phyloP scores from a whole-genome alignment of 768 basidiomycete species.

The Tulasnella sp. region DNA sequence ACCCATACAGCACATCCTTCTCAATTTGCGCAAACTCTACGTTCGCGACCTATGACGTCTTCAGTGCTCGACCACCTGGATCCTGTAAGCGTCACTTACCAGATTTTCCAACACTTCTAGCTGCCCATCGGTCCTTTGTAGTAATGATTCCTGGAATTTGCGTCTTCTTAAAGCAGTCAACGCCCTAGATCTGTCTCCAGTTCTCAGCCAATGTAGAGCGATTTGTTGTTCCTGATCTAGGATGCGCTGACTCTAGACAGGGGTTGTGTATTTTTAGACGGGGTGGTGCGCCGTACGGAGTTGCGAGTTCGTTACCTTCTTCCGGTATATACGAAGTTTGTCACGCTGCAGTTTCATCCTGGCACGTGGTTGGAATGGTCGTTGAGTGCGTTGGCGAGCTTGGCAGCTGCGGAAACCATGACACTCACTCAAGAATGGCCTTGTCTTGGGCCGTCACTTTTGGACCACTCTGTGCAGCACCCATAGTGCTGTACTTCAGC shows the following conservation, averaged over 20 bases:
- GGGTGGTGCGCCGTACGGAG: not conserved
- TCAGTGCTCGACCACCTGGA: not conserved
- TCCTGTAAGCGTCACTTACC: conserved; percentile 33
- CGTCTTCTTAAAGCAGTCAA: conserved; percentile 74
- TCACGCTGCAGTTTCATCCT: conserved; percentile 95
- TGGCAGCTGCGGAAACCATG: too few species aligned
- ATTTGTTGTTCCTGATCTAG: conserved; percentile 82
- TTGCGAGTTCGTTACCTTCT: conserved; percentile 42
- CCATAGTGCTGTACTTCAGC: too few species aligned
- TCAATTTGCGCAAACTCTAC: conserved; percentile 96
- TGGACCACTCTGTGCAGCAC: conserved; percentile 32
- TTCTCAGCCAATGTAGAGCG: conserved; percentile 66
- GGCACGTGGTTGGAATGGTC: conserved; percentile 12
- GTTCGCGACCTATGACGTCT: conserved; percentile 59
- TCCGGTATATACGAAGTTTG: conserved; percentile 91
- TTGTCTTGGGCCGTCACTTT: conserved; percentile 90
- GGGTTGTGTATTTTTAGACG: not conserved
- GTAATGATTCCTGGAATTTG: conserved; percentile 85
- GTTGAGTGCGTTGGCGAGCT: not conserved
- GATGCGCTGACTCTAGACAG: conserved; percentile 62
- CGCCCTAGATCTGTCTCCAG: conserved; percentile 79
- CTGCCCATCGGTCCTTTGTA: conserved; percentile 81
- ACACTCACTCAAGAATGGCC: conserved; percentile 76
- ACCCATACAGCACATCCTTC: conserved; percentile 80
- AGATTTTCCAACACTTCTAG: conserved; percentile 80